Evolutionary conservation across 345 rosid species (phyloP).

Genomic region (Litchi chinensis): DNA sequence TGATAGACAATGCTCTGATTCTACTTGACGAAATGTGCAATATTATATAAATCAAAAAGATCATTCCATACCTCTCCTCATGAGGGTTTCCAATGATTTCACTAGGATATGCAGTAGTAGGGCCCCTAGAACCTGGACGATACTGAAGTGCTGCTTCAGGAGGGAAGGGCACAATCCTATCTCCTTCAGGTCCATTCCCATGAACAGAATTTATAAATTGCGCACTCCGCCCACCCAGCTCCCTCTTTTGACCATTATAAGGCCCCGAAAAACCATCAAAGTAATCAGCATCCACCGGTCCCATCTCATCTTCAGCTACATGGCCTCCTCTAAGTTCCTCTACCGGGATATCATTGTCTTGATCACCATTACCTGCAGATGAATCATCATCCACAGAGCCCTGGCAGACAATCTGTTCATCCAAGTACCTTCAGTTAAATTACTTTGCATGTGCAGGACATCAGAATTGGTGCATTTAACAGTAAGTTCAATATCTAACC

Average conservation of each 20-base stretch:
- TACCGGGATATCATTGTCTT: conserved; percentile 39
- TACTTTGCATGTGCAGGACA: conserved; percentile 17
- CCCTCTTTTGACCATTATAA: conserved; percentile 35
- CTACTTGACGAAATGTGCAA: not conserved
- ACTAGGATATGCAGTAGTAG: conserved; percentile 32
- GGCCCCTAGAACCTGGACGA: conserved; percentile 43
- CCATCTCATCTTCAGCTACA: conserved; percentile 40
- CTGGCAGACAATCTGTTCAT: conserved; percentile 80
- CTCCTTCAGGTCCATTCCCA: conserved; percentile 49
- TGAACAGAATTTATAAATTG: conserved; percentile 37
- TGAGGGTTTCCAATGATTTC: conserved; percentile 37
- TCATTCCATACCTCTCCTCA: conserved; percentile 50
- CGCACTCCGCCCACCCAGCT: conserved; percentile 33
- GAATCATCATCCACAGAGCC: conserved; percentile 60
- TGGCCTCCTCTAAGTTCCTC: conserved; percentile 40
- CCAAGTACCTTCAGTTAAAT: conserved; percentile 36
- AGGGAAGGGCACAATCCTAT: conserved; percentile 31
- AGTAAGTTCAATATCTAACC: conserved; percentile 43
- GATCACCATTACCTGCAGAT: conserved; percentile 43
- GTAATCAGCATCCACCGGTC: conserved; percentile 33
- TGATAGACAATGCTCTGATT: not conserved
- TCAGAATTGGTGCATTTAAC: conserved; percentile 19
- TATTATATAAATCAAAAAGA: conserved; percentile 2
- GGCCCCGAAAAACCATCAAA: conserved; percentile 39
- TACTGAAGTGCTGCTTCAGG: conserved; percentile 34